Conservation (phyloP, 1,284 basidiomycete genomes). For the Marasmius fiardii region DNA sequence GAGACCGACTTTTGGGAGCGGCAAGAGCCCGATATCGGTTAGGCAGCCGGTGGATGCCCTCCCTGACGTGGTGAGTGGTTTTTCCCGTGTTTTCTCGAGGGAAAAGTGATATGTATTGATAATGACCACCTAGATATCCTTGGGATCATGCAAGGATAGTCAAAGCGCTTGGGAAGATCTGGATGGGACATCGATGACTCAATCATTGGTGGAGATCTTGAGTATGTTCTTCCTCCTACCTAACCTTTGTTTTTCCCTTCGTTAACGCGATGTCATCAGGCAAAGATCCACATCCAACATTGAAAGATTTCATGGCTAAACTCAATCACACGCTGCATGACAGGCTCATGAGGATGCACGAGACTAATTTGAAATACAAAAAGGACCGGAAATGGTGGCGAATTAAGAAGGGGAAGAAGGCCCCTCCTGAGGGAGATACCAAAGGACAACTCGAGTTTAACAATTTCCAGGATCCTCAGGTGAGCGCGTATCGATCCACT, state of each 20-base stretch:
- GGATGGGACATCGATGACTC: conserved; percentile 30
- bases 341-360: conserved; percentile 10
- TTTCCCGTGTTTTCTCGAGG: too few relatives aligned
- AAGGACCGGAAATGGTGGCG: too few relatives aligned
- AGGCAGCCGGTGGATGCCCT: not conserved
- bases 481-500: too few relatives aligned
- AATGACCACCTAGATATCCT: conserved; percentile 26
- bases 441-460: too few relatives aligned
- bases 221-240: conserved; percentile 10
- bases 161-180: conserved; percentile 29
- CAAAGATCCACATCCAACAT: conserved; percentile 20
- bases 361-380: too few relatives aligned
- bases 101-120: too few relatives aligned
- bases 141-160: conserved; percentile 30
- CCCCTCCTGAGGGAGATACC: too few relatives aligned
- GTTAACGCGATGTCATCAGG: too few relatives aligned
- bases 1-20: not conserved
- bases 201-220: conserved; percentile 14
- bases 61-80: conserved; percentile 13
- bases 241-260: not conserved
- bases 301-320: conserved; percentile 21
- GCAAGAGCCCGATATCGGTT: not conserved
- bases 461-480: conserved; percentile 16
- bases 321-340: conserved; percentile 12
- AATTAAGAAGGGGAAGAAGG: too few relatives aligned